Evolutionary conservation across 1,284 basidiomycete genomes (phyloP).

Genomic region (Irpex sp.): DNA sequence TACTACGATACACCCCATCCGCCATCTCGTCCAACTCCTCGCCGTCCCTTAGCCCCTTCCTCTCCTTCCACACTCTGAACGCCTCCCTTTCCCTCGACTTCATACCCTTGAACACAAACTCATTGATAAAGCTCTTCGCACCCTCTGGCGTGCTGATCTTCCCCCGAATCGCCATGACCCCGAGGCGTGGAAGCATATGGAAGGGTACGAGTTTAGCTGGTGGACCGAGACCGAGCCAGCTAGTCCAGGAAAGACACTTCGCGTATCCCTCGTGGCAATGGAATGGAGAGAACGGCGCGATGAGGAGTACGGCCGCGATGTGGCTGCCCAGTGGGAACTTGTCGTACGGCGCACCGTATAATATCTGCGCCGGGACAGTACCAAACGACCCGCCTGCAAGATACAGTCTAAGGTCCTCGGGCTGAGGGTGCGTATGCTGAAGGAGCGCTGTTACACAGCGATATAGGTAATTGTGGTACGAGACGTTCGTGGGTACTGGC

Average conservation of each 20-base stretch:
- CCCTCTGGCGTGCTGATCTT: conserved; percentile 33
- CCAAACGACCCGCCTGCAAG: conserved; percentile 50
- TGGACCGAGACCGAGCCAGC: conserved; percentile 45
- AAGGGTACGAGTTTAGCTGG: conserved; percentile 36
- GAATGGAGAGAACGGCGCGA: conserved; percentile 42
- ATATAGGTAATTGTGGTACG: conserved; percentile 40
- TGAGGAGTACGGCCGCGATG: conserved; percentile 42
- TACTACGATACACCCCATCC: conserved; percentile 38
- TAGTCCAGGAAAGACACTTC: conserved; percentile 36
- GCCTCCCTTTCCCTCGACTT: conserved; percentile 34
- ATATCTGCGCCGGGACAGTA: conserved; percentile 47
- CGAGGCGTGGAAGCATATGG: conserved; percentile 29
- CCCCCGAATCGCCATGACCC: conserved; percentile 26
- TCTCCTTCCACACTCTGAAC: conserved; percentile 37
- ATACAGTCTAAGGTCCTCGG: conserved; percentile 38
- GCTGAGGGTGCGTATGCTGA: conserved; percentile 42
- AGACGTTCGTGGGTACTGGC: conserved; percentile 26
- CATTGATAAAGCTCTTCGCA: conserved; percentile 36
- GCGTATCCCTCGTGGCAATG: conserved; percentile 40
- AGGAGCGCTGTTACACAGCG: conserved; percentile 43
- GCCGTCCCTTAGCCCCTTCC: conserved; percentile 33
- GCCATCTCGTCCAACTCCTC: conserved; percentile 38
- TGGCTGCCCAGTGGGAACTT: conserved; percentile 43
- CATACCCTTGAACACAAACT: conserved; percentile 35
- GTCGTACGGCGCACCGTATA: conserved; percentile 46